Conservation (phyloP, 352 stramenopile genomes). For the Globisporangium cederbergense region DNA sequence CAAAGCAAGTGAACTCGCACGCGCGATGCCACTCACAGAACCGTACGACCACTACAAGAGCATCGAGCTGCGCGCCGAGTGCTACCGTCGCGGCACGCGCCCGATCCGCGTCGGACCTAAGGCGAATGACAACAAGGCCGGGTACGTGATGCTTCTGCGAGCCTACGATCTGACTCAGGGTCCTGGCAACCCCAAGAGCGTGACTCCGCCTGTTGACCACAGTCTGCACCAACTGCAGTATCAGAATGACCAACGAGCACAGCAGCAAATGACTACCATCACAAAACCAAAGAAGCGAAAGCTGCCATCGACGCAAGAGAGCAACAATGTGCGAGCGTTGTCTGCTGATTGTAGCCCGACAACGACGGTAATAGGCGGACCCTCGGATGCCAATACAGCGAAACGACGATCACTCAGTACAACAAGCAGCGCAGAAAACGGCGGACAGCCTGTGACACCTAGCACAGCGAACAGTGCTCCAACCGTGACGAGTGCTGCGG, state of each 20-base stretch:
- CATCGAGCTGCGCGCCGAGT: conserved; percentile 23
- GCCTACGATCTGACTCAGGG: conserved; percentile 11
- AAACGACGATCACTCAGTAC: conserved; percentile 3
- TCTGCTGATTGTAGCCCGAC: not conserved
- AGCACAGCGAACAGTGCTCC: not conserved
- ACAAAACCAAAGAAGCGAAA: conserved; percentile 2
- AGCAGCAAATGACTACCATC: not conserved
- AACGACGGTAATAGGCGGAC: not conserved
- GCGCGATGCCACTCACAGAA: conserved; percentile 9
- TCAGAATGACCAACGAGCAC: not conserved
- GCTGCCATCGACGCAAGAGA: not conserved
- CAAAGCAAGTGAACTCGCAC: not conserved
- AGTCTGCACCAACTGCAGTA: not conserved
- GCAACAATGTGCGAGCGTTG: not conserved
- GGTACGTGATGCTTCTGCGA: conserved; percentile 21
- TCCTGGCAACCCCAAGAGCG: conserved; percentile 1
- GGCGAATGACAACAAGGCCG: conserved; percentile 23
- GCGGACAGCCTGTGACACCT: not conserved
- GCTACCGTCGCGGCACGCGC: conserved; percentile 20
- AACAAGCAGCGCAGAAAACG: not conserved
- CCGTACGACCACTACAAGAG: conserved; percentile 22
- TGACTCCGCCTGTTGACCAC: not conserved
- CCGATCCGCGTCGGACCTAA: conserved; percentile 11
- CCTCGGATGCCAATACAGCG: not conserved
- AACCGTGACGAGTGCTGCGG: not conserved